These are phyloP conservation scores for Solanum arcanum DNA, from an alignment of 257 asterid genomes.

Conservation along the genomic window DNA sequence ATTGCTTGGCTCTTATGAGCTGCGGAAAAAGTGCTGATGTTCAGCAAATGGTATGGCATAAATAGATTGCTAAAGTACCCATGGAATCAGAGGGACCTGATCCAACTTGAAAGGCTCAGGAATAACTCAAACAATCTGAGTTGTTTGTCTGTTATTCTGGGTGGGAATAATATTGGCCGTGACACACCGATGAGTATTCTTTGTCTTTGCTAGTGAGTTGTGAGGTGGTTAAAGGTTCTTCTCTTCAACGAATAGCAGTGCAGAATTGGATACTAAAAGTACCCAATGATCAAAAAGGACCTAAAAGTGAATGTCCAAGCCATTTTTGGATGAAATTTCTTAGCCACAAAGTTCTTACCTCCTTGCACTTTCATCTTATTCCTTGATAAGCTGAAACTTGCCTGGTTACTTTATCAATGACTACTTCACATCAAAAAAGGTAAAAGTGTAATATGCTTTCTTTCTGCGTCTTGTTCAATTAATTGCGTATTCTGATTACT, in stretches of 20 bases:
- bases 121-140: background rate
- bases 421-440: background rate
- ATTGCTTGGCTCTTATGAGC: background rate
- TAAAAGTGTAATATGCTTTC: background rate
- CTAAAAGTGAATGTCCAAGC: background rate
- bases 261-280: conserved; percentile 4
- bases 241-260: background rate
- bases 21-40: background rate
- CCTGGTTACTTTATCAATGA: background rate
- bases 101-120: background rate
- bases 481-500: background rate
- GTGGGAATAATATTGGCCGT: background rate
- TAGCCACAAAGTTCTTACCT: background rate
- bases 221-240: background rate
- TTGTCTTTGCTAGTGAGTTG: background rate
- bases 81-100: background rate
- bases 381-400: conserved; percentile 4
- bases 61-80: background rate
- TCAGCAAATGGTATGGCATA: conserved; percentile 1
- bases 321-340: background rate
- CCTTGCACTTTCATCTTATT: background rate
- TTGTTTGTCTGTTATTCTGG: background rate
- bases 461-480: background rate
- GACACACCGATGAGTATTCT: background rate
- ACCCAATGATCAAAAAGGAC: background rate